Evolutionary conservation across 2,329 filamentous ascomycete genomes (phyloP).

Genomic region (Xylaria sp.): DNA sequence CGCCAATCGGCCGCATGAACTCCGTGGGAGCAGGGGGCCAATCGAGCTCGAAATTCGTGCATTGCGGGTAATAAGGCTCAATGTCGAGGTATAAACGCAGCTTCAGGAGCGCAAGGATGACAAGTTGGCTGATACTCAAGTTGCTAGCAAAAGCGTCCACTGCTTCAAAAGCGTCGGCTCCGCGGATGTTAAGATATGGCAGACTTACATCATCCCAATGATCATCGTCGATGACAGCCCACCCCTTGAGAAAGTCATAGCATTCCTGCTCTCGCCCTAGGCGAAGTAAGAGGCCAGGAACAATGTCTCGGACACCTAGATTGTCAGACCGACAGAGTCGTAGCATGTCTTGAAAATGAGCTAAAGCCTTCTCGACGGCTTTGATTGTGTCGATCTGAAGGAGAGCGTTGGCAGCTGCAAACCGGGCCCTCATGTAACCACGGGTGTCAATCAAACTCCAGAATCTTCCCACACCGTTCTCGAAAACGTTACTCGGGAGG

Average conservation of each 20-base stretch:
- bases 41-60: conserved; percentile 2
- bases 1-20: conserved; percentile 31
- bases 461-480: conserved; percentile 49
- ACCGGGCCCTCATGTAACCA: conserved; percentile 52
- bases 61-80: conserved; percentile 22
- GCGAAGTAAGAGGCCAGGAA: conserved; percentile 45
- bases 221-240: conserved; percentile 41
- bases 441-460: conserved; percentile 48
- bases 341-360: conserved; percentile 39
- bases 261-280: conserved; percentile 50
- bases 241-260: conserved; percentile 62
- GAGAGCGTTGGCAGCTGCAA: conserved; percentile 43
- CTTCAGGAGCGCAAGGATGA: conserved; percentile 36
- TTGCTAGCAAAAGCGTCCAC: conserved; percentile 23
- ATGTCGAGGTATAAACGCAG: conserved; percentile 34
- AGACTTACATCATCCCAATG: conserved; percentile 28
- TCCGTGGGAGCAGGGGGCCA: conserved; percentile 27
- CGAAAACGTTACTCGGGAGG: conserved; percentile 42
- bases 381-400: conserved; percentile 45
- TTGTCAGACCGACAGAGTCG: conserved; percentile 40
- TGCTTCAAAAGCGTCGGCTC: conserved; percentile 36
- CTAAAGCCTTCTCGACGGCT: conserved; percentile 42
- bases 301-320: conserved; percentile 37
- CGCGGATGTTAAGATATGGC: conserved; percentile 37
- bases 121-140: conserved; percentile 35